Conservation (phyloP, 1,139 yeast species). For the Protomyces inundatus region DNA sequence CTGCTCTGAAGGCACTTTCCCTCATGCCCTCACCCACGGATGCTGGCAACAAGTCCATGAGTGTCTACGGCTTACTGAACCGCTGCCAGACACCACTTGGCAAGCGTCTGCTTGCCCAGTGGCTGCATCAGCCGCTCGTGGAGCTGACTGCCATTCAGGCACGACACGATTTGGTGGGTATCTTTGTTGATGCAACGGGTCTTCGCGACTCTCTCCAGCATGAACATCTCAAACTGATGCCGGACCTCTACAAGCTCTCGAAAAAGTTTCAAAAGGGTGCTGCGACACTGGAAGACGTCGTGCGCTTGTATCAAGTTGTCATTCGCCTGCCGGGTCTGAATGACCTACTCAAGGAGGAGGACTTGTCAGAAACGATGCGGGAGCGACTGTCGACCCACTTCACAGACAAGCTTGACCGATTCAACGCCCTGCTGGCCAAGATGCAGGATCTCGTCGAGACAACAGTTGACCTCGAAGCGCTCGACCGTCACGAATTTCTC, state of each 20-base stretch:
- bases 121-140: conserved; percentile 93
- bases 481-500: conserved; percentile 71
- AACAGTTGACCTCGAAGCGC: conserved; percentile 78
- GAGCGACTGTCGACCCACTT: conserved; percentile 34
- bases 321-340: conserved; percentile 63
- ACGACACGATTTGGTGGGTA: conserved; percentile 69
- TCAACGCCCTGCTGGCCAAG: conserved; percentile 53
- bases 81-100: conserved; percentile 86
- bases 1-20: conserved; percentile 83
- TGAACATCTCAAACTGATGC: conserved; percentile 65
- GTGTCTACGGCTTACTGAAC: conserved; percentile 76
- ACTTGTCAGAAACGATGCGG: conserved; percentile 35
- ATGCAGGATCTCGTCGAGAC: conserved; percentile 84
- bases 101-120: conserved; percentile 74
- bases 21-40: conserved; percentile 61
- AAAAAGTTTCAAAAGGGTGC: conserved; percentile 55
- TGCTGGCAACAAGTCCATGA: conserved; percentile 49
- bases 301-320: conserved; percentile 79
- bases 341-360: conserved; percentile 46
- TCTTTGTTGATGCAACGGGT: conserved; percentile 63
- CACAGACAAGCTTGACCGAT: conserved; percentile 45
- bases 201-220: conserved; percentile 61
- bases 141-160: conserved; percentile 53
- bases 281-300: conserved; percentile 74
- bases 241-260: conserved; percentile 71